Conservation (phyloP, 805 yeast species). For the Pichia deserticola region DNA sequence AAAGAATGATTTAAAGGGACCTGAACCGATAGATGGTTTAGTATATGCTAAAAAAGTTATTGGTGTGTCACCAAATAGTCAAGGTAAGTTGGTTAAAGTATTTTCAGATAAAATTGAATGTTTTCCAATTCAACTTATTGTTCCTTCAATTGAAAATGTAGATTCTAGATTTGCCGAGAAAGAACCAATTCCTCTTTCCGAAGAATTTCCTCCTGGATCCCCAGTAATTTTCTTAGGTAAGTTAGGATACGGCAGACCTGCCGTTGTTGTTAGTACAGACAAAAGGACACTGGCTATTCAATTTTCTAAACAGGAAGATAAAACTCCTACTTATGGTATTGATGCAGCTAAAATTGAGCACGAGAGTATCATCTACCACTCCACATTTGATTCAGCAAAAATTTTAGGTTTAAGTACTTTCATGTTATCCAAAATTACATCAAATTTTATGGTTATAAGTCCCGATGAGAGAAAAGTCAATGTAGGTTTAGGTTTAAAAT, state of each 20-base stretch:
- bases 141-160: slow-evolving; percentile 61
- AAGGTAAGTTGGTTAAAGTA: slow-evolving; percentile 76
- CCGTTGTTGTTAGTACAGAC: slow-evolving; percentile 55
- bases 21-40: slow-evolving; percentile 40
- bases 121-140: slow-evolving; percentile 76
- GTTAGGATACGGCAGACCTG: slow-evolving; percentile 80
- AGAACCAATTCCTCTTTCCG: slow-evolving; percentile 67
- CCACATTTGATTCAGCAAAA: slow-evolving; percentile 59
- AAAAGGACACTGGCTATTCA: slow-evolving; percentile 36
- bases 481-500: slow-evolving; percentile 79
- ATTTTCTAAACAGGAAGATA: slow-evolving; percentile 42
- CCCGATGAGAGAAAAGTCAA: slow-evolving; percentile 47
- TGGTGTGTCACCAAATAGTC: slow-evolving; percentile 62
- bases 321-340: slow-evolving; percentile 63
- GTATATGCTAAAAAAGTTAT: slow-evolving; percentile 68
- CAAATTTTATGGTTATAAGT: slow-evolving; percentile 57
- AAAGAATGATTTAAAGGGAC: background rate
- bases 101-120: slow-evolving; percentile 44
- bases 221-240: slow-evolving; percentile 77
- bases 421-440: slow-evolving; percentile 70
- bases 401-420: slow-evolving; percentile 50
- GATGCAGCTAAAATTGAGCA: slow-evolving; percentile 52
- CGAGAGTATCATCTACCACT: slow-evolving; percentile 48
- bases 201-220: slow-evolving; percentile 72
- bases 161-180: slow-evolving; percentile 70